A percentile compares a stretch with the other conserved stretches of the same genome.
Evolutionary conservation across 2,329 filamentous ascomycete genomes (phyloP).

Genomic region (Tolypocladium inflatum): DNA sequence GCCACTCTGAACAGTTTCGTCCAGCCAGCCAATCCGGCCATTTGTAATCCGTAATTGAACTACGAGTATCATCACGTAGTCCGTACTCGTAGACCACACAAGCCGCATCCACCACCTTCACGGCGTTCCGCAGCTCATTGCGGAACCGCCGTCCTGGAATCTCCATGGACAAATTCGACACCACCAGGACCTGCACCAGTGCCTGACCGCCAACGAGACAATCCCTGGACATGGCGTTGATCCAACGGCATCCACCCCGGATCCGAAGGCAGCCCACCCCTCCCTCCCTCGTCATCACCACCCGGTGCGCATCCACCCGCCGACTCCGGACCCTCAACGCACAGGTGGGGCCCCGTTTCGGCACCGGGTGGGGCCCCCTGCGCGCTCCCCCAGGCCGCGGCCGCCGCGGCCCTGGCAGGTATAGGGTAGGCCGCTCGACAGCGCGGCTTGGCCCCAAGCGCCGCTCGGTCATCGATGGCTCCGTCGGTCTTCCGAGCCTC

Average conservation of each 20-base stretch:
- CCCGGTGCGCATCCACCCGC: neutral
- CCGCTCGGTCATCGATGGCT: slow-evolving; percentile 2
- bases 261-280: neutral
- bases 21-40: neutral
- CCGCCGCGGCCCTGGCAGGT: neutral
- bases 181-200: neutral
- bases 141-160: neutral
- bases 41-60: neutral
- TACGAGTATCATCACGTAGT: neutral
- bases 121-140: neutral
- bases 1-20: neutral
- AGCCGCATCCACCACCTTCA: neutral
- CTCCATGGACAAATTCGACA: neutral
- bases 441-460: neutral
- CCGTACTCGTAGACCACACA: neutral
- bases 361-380: neutral
- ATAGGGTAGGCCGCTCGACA: neutral
- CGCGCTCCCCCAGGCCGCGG: neutral
- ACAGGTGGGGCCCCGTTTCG: neutral
- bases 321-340: neutral
- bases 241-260: neutral
- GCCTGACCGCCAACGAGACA: neutral
- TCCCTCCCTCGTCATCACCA: neutral
- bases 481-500: neutral
- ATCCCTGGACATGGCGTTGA: neutral